Evolutionary conservation across 1,284 basidiomycete genomes (phyloP), one percentile per base, ranked within the genome.

Genomic region (Apiotrichum akiyoshidainum): DNA sequence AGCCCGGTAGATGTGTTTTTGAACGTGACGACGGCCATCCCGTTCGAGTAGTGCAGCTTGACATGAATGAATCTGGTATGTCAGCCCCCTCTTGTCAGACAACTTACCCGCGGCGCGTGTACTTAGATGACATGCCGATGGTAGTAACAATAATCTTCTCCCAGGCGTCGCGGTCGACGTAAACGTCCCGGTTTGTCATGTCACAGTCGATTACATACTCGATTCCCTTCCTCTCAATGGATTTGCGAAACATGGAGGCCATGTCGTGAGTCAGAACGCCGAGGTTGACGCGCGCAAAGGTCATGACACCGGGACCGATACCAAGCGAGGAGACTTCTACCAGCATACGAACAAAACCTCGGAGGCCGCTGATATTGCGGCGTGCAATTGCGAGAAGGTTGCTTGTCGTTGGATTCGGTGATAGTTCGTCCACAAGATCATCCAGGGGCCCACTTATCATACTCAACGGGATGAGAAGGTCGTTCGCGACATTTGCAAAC

Each of bases 91-190:
- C 19, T 21, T 2, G 6, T 44, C 8, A 19, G 6, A 1, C 7
- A 2, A 46, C 45, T 31, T 8, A 46, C 45, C 45, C 45, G 5
- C 9, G 13, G 1, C 46, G 46, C 1, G 46, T 47, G n/a, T 47
- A 47, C 33, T 19, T 34, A 1, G 17, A 3, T 16, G 46, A 44
- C 67, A 22, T 47, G 60, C 71, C 72, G 49, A 78, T 63, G 6
- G 78, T 62, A 51, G 77, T 78, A 66, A 72, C 76, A 11, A 76
- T 60, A 55, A 79, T 69, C 60, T 79, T 80, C 55, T 81, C 79
- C 75, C 76, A 79, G 19, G 78, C 69, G n/a, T 80, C 79, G 0
- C 68, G 62, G 62, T 76, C 75, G 51, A 79, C 70, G 55, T 69
- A 81, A 3, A 73, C 70, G 12, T 70, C 65, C 35, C 60, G 51